Conservation (phyloP, 2,329 filamentous ascomycete species). For the Alternaria burnsii region DNA sequence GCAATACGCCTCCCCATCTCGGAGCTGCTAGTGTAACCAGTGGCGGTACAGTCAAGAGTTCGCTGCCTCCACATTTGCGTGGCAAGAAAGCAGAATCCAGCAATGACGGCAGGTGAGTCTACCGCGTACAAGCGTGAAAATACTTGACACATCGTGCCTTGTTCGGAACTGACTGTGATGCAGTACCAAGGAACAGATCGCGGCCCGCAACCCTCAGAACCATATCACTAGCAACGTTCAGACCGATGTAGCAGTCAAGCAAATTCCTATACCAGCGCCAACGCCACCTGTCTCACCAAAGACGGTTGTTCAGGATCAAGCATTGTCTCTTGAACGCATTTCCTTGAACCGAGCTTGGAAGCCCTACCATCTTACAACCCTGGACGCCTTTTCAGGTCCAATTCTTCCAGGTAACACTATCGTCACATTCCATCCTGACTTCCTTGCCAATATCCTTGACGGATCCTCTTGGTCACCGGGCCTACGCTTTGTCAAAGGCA, state of each 20-base stretch:
- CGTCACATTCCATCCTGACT: conserved; percentile 50
- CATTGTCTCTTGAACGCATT: conserved; percentile 24
- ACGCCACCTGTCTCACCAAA: conserved; percentile 24
- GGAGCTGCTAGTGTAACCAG: conserved; percentile 10
- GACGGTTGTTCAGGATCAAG: conserved; percentile 13
- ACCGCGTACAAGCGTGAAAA: background rate
- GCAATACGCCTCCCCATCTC: conserved; percentile 16
- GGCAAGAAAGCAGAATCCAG: conserved; percentile 4
- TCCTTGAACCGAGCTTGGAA: conserved; percentile 39
- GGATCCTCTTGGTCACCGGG: conserved; percentile 54
- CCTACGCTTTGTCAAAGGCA: conserved; percentile 47
- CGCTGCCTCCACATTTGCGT: conserved; percentile 31
- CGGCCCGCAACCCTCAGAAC: conserved; percentile 12
- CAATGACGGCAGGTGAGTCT: conserved; percentile 13
- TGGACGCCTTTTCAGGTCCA: conserved; percentile 31
- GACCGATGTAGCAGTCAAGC: conserved; percentile 21
- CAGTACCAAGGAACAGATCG: conserved; percentile 6
- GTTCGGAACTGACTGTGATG: conserved; percentile 3
- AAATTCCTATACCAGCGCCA: conserved; percentile 8
- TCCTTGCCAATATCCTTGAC: conserved; percentile 49
- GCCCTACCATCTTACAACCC: conserved; percentile 47
- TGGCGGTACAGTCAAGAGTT: conserved; percentile 15
- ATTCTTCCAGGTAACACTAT: conserved; percentile 35
- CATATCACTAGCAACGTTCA: conserved; percentile 32
- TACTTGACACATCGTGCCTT: background rate